Evolutionary conservation across 208 protist species (phyloP), one percentile per base, ranked within the genome.

Genomic region (Trichomonas gallinae): DNA sequence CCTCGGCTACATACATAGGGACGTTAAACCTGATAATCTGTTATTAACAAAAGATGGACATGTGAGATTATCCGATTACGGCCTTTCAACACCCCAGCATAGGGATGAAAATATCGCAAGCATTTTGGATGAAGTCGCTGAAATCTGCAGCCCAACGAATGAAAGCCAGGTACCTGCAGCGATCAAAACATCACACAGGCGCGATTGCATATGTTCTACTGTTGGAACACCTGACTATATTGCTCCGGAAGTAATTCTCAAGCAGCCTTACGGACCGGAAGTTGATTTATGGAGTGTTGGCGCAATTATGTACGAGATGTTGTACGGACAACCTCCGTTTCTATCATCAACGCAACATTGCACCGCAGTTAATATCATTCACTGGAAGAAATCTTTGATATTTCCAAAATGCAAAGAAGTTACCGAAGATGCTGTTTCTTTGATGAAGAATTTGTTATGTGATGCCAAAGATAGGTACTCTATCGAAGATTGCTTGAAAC

Each of bases 171-270:
- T 38, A 51, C 42, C 89, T 42, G 96, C 96, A 9, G 15, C 96
- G 0, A 11, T 13, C 40, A 97, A 97, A 42, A 40, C 89, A 36
- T 23, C 11, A 6, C 23, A 93, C 8, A 40, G 34, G 44, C 1
- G 97, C 21, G 58, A 97, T 8, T 36, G 96, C 48, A 96, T 96
- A 1, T 98, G 96, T 44, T 98, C 97, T 42, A 97, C 97, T 21
- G 97, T 98, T 21, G 98, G 98, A 45, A 98, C 98, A 13, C 98
- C 98, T 0, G 98, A 98, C 85, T 98, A 98, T 96, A 98, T 98
- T n/a, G 98, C 98, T 15, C 98, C 98, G 15, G 98, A 98, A 44
- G 96, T 98, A 42, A 63, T 98, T 13, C 89, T 97, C 63, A 97
- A 97, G 23, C 38, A 96, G 31, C 97, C 97, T 51, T 98, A 98